A percentile compares a stretch with the other conserved stretches of the same genome.
Conservation (phyloP, 345 rosid species). For the Citrus cavaleriei region DNA sequence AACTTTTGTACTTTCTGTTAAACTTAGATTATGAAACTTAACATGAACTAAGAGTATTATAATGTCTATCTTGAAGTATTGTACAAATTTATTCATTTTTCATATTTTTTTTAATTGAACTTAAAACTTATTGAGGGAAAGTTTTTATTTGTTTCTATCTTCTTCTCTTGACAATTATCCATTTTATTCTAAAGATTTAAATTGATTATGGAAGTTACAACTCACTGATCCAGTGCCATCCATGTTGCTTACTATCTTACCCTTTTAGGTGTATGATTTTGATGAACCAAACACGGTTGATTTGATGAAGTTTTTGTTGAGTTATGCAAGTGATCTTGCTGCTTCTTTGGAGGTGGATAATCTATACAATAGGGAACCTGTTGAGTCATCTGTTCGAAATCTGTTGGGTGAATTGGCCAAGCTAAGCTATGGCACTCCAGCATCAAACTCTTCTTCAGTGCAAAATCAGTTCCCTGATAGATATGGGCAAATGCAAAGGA, state of each 20-base stretch:
- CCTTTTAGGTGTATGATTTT: constrained; percentile 35
- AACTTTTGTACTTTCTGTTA: not conserved
- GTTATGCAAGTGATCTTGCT: constrained; percentile 47
- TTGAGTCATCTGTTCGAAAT: constrained; percentile 56
- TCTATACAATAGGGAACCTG: constrained; percentile 31
- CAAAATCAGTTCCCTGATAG: constrained; percentile 39
- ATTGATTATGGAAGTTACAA: not conserved
- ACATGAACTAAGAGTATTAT: not conserved
- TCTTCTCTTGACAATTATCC: not conserved
- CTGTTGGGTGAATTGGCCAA: constrained; percentile 58
- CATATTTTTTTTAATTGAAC: not conserved
- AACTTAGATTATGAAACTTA: not conserved
- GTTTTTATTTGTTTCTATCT: no score
- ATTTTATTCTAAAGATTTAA: not conserved
- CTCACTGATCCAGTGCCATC: not conserved
- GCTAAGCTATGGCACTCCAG: constrained; percentile 32
- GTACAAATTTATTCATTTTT: not conserved
- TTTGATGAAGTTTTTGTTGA: constrained; percentile 74
- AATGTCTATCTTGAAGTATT: not conserved
- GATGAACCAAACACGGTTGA: constrained; percentile 57
- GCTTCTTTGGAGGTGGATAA: constrained; percentile 28
- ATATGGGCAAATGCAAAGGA: constrained; percentile 39
- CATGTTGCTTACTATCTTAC: not conserved
- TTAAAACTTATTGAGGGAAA: not conserved
- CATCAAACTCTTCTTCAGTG: constrained; percentile 19